Conservation (phyloP, 1,139 yeast genomes). For the Magnusiomyces fungicola region DNA sequence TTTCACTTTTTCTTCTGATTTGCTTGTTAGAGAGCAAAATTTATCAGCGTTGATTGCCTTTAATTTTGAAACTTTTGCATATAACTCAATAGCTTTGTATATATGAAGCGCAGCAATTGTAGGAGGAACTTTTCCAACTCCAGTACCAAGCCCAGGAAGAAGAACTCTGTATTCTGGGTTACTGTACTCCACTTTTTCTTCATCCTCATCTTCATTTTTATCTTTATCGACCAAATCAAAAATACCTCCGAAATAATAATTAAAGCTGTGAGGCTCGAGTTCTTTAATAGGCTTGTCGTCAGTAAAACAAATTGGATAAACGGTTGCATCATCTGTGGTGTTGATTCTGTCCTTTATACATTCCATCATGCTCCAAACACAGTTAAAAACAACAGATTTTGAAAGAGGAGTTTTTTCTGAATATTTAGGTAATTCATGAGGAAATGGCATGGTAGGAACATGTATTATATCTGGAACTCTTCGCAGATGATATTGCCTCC, state of each 20-base stretch:
- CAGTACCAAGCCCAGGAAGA: conserved; percentile 47
- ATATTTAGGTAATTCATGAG: conserved; percentile 4
- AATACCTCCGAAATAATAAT: too few species aligned
- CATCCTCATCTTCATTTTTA: not conserved
- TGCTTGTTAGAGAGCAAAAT: too few species aligned
- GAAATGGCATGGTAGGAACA: conserved; percentile 42
- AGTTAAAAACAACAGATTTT: conserved; percentile 36
- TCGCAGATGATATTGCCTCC: not conserved
- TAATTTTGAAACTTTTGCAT: too few species aligned
- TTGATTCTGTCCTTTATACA: conserved; percentile 16
- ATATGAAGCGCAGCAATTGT: conserved; percentile 16
- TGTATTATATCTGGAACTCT: conserved; percentile 34
- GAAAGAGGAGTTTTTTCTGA: not conserved
- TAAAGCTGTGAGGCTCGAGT: too few species aligned
- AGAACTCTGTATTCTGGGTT: conserved; percentile 28
- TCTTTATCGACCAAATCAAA: too few species aligned
- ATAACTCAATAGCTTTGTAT: conserved; percentile 12
- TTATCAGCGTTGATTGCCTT: too few species aligned
- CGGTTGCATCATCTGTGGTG: conserved; percentile 20
- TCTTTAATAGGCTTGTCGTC: too few species aligned
- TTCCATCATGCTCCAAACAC: conserved; percentile 39
- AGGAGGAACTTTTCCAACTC: conserved; percentile 40
- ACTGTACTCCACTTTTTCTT: not conserved
- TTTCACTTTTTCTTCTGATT: too few species aligned
- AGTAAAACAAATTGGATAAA: too few species aligned